Evolutionary conservation across 2,329 filamentous ascomycete species (phyloP).

Genomic region (Teratosphaeria pseudoeucalypti): DNA sequence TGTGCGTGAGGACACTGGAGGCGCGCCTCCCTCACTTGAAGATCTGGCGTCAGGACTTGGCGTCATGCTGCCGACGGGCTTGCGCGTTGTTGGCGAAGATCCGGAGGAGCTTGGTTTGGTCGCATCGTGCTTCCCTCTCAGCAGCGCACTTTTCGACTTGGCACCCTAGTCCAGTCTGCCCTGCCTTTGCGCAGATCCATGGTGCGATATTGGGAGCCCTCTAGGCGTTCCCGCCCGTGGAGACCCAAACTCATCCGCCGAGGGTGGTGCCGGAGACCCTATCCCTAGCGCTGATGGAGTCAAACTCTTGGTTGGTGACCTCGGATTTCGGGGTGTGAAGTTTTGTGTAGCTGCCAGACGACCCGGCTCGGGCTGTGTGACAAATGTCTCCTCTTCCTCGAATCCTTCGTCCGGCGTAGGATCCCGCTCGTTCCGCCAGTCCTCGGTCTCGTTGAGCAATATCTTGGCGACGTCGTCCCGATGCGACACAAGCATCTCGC

Average conservation of each 20-base stretch:
- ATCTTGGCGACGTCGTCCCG: slow-evolving; percentile 39
- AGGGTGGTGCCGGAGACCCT: not conserved
- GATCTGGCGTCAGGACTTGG: not conserved
- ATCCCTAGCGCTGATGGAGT: not conserved
- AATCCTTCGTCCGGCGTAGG: not conserved
- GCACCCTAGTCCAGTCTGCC: not conserved
- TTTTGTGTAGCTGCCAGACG: not conserved
- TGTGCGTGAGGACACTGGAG: not conserved
- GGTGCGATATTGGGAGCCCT: not conserved
- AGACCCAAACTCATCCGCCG: not conserved
- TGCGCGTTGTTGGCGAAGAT: not conserved
- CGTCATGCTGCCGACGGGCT: not conserved
- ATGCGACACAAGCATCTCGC: slow-evolving; percentile 48
- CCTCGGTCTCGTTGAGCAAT: slow-evolving; percentile 33
- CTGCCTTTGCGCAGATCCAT: not conserved
- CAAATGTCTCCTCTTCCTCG: not conserved
- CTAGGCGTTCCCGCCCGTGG: not conserved
- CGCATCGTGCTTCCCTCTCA: not conserved
- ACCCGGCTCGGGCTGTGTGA: not conserved
- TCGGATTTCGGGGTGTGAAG: not conserved
- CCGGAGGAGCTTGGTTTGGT: not conserved
- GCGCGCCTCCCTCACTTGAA: not conserved
- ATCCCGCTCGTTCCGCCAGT: slow-evolving; percentile 19
- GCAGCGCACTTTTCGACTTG: not conserved
- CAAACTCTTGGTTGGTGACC: not conserved